Evolutionary conservation across 768 basidiomycete genomes (phyloP).

Genomic region (Lentinula sp.): DNA sequence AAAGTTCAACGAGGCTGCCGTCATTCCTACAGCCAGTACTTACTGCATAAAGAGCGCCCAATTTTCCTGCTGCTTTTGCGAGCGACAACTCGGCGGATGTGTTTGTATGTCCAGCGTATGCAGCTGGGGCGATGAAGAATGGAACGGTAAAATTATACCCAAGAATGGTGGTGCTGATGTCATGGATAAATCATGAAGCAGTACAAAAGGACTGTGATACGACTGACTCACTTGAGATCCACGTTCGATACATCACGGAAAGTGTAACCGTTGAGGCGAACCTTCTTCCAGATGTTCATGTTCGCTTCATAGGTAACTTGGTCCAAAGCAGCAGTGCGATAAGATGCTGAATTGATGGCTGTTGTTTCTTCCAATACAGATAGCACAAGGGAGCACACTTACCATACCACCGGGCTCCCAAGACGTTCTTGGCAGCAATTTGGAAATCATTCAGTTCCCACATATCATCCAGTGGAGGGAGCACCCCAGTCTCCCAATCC

Average conservation of each 20-base stretch:
- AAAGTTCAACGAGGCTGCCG: not conserved
- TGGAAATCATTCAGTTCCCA: slow-evolving; percentile 20
- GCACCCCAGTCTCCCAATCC: slow-evolving; percentile 14
- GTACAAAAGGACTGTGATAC: not conserved
- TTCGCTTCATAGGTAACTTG: slow-evolving; percentile 21
- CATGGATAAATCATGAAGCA: no score
- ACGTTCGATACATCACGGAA: slow-evolving; percentile 18
- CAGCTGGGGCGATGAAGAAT: slow-evolving; percentile 40
- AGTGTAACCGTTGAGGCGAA: slow-evolving; percentile 16
- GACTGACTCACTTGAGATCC: slow-evolving; percentile 13
- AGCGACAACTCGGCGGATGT: slow-evolving; percentile 39
- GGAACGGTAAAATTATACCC: slow-evolving; percentile 26
- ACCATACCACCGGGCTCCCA: slow-evolving; percentile 15
- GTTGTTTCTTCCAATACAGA: not conserved
- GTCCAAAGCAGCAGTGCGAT: slow-evolving; percentile 17
- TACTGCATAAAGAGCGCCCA: slow-evolving; percentile 33
- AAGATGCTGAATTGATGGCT: slow-evolving; percentile 10
- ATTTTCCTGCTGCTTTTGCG: slow-evolving; percentile 31
- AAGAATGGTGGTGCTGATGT: slow-evolving; percentile 16
- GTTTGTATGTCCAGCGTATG: slow-evolving; percentile 31
- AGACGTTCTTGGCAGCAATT: slow-evolving; percentile 19
- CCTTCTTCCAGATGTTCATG: slow-evolving; percentile 16
- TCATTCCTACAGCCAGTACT: not conserved
- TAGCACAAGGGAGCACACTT: not conserved
- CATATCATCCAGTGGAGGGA: slow-evolving; percentile 17